Percentiles rank a stretch among this genome's conserved stretches.
phyloP scores from a whole-genome alignment of 148 eudicot genomes.

The Beta vulgaris region DNA sequence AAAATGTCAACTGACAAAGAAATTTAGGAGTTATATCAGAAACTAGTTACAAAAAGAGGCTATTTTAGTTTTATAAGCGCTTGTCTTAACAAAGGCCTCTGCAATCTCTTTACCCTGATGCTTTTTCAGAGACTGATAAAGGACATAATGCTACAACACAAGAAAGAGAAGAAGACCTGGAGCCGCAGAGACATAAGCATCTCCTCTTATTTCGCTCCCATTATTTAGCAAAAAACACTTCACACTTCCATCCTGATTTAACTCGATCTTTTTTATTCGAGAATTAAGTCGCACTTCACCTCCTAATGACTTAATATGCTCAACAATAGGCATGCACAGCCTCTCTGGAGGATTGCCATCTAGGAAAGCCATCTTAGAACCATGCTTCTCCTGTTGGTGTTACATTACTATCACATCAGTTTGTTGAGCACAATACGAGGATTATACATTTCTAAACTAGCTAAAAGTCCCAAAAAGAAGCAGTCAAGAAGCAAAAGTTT shows the following conservation, averaged over 20 bases:
- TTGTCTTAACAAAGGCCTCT: background rate
- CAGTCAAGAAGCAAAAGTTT: background rate
- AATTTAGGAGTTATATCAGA: background rate
- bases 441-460: background rate
- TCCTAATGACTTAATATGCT: constrained; percentile 76
- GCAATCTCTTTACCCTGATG: background rate
- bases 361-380: constrained; percentile 97
- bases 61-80: too few relatives aligned
- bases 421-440: background rate
- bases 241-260: constrained; percentile 72
- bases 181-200: constrained; percentile 85
- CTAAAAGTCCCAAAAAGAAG: background rate
- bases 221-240: constrained; percentile 57
- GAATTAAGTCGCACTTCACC: constrained; percentile 82
- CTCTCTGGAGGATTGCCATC: constrained; percentile 99
- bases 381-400: constrained; percentile 82
- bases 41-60: background rate
- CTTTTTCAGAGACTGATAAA: constrained; percentile 3
- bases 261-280: constrained; percentile 75
- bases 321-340: constrained; percentile 90
- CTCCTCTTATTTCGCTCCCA: constrained; percentile 67
- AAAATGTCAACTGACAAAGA: constrained; percentile 65
- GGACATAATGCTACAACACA: background rate
- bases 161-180: constrained; percentile 55
- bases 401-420: constrained; percentile 10